Evolutionary conservation across 257 asterid genomes (phyloP).

Genomic region (Salvia hispanica): DNA sequence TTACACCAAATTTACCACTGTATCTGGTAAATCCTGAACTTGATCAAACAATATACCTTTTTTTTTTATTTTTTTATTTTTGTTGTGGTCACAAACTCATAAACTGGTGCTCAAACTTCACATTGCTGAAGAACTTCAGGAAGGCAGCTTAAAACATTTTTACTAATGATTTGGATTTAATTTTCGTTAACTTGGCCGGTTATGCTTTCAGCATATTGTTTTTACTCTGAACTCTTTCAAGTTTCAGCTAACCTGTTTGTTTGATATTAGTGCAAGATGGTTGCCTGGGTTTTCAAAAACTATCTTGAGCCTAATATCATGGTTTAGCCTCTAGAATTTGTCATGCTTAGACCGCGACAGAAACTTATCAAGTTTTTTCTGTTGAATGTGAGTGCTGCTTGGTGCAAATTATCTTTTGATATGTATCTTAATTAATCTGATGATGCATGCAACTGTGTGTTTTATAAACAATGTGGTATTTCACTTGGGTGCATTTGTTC

Average conservation of each 20-base stretch:
- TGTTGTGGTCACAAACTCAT: background rate
- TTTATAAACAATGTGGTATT: slow-evolving; percentile 19
- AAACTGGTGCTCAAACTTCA: slow-evolving; percentile 7
- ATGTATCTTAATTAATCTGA: background rate
- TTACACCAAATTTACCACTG: background rate
- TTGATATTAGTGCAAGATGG: background rate
- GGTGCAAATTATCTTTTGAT: slow-evolving; percentile 13
- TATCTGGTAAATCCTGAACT: slow-evolving; percentile 11
- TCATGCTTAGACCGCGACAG: background rate
- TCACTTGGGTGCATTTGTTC: slow-evolving; percentile 22
- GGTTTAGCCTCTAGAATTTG: slow-evolving; percentile 7
- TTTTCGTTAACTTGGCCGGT: slow-evolving; percentile 4
- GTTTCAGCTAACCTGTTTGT: background rate
- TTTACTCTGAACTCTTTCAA: slow-evolving; percentile 10
- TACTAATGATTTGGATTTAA: background rate
- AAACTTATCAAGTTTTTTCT: slow-evolving; percentile 12
- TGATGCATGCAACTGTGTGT: slow-evolving; percentile 2
- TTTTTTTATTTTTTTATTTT: background rate
- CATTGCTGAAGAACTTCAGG: background rate
- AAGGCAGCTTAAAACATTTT: slow-evolving; percentile 1
- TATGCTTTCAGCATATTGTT: background rate
- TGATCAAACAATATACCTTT: background rate
- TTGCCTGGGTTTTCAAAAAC: background rate
- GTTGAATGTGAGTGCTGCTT: slow-evolving; percentile 1
- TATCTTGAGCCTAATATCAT: slow-evolving; percentile 5